Evolutionary conservation across 83 land plant species (phyloP), one percentile per base, ranked within the genome.

Genomic region (Larix sibirica): DNA sequence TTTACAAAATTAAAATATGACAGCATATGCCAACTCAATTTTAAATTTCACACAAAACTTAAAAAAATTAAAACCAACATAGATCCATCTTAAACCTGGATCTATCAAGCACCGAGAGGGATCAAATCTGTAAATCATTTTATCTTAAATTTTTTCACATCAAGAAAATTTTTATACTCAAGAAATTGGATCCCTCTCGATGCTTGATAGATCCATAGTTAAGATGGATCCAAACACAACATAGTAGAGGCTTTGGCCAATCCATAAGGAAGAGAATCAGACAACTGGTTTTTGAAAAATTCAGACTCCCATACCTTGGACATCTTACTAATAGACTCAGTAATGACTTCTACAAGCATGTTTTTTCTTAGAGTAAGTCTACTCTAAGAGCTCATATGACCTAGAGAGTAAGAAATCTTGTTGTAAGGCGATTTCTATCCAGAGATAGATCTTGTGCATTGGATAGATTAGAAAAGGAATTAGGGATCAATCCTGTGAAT

Each of bases 401-500:
- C 91, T 58, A 94, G 83, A 26, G 83, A 84, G 62, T 44, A 64
- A n/a, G 96, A 94, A 65, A 94, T 89, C 26, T n/a, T 71, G 66
- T 95, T 0, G 70, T 71, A 56, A 94, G 86, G 18, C 74, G 44
- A 63, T 91, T 95, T 6, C 87, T 65, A 63, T 68, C 80, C 56
- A 90, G 64, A 1, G 81, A 80, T 13, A 95, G 28, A 80, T 81
- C 81, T 0, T 63, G 10, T 4, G 87, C 79, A 12, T 40, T 56
- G 36, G 61, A 10, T 26, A 92, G 83, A 42, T 58, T 71, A 42
- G 83, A 81, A 18, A 94, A 10, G n/a, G 92, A 89, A 50, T 9
- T 38, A 17, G 98, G 98, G 10, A 95, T 84, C 13, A 65, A 50
- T 9, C 96, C 96, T 0, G 87, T 71, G 14, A 95, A 88, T 10